phyloP scores from a whole-genome alignment of 176 grass and related monocot genomes.

The Oryza meyeriana region DNA sequence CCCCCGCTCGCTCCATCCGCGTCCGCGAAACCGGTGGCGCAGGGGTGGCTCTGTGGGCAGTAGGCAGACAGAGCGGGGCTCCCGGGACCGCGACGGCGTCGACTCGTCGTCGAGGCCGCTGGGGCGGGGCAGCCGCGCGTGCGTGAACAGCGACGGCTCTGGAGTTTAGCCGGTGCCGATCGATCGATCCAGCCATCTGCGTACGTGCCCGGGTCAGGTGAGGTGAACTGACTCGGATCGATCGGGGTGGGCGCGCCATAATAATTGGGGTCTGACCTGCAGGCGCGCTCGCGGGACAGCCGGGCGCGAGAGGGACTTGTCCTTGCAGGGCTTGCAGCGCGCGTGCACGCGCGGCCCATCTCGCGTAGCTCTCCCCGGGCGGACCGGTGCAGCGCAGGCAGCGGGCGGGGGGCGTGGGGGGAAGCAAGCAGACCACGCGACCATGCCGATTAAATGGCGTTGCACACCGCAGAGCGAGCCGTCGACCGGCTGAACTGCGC shows the following conservation, averaged over 20 bases:
- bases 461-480: not conserved
- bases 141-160: constrained; percentile 32
- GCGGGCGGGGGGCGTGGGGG: not conserved
- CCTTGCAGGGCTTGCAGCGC: not conserved
- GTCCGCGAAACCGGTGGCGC: constrained; percentile 26
- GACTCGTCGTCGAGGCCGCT: not conserved
- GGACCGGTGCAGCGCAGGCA: constrained; percentile 19
- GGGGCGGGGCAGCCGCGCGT: constrained; percentile 30
- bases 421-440: not conserved
- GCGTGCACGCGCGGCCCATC: constrained; percentile 29
- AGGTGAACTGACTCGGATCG: constrained; percentile 17
- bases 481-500: not conserved
- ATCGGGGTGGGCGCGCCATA: not conserved
- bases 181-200: not conserved
- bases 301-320: constrained; percentile 37
- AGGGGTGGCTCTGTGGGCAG: not conserved
- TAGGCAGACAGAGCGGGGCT: not conserved
- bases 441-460: constrained; percentile 33
- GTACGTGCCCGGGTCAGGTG: not conserved
- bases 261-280: constrained; percentile 45
- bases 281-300: not conserved
- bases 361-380: constrained; percentile 16
- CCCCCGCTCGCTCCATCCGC: not conserved
- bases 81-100: constrained; percentile 18
- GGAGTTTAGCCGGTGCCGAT: not conserved